Evolutionary conservation across 192 early-diverging fungal species (phyloP), one percentile per base, ranked within the genome.

Genomic region (Linderina pennispora): DNA sequence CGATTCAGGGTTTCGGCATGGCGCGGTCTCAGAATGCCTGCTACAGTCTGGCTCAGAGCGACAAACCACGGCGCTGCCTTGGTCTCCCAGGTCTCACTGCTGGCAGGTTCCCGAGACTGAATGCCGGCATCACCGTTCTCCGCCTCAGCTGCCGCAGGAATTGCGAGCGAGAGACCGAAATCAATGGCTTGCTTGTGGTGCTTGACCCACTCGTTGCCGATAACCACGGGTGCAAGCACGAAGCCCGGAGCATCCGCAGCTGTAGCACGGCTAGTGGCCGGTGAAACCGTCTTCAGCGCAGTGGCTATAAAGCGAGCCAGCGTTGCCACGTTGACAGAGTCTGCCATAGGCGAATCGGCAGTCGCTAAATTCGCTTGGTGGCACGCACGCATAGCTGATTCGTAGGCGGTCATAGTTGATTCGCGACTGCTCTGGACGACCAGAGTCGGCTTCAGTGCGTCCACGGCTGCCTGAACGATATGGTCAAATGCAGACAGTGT

Each of bases 401-500:
- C 37, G 19, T 50, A 47, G 20, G 53, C 47, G 0, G 38, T 28
- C 45, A 65, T 34, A 1, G 43, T 55, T 4, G 38, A n/a, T 2
- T 40, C 49, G 9, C 69, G 69, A 7, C 45, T 56, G 21, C 36
- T 31, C 19, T 55, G 43, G 3, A 33, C 16, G 5, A 40, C 40
- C 18, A 73, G 33, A 42, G 28, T 31, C 25, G 62, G 62, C 40
- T 45, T 51, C 8, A 65, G 34, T 0, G 44, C 46, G 18, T 73
- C 69, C 0, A 65, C 58, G 9, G 49, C 62, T 0, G 62, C 57
- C 37, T 73, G 69, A 34, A 65, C 51, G 21, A 73, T 52, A 24
- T 65, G 62, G 53, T 73, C 69, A 23, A 62, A 61, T 0, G 69
- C 62, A 17, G 69, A 62, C 0, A 73, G 62, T 8, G 62, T 45